phyloP scores from a whole-genome alignment of 2,329 filamentous ascomycete species.

The Scytalidium sp. region DNA sequence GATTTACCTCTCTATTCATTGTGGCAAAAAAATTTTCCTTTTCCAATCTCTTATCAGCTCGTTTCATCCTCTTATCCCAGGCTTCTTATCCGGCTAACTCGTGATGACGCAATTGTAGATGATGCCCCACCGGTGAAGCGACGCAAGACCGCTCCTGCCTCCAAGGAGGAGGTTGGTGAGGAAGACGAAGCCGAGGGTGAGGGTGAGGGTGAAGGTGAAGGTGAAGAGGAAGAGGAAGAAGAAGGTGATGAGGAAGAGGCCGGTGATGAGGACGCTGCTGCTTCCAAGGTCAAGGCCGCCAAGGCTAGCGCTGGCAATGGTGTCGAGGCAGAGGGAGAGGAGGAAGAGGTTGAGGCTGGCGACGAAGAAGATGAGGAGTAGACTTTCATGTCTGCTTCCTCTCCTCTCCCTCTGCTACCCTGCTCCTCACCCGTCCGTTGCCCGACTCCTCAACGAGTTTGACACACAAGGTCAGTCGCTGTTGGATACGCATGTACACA shows the following conservation, averaged over 20 bases:
- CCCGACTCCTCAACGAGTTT: neutral
- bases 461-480: neutral
- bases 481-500: neutral
- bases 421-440: neutral
- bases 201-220: neutral
- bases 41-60: neutral
- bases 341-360: neutral
- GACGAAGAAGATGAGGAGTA: slow-evolving; percentile 1
- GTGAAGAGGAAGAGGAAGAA: neutral
- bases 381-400: neutral
- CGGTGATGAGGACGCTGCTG: neutral
- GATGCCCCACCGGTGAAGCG: slow-evolving; percentile 1
- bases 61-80: neutral
- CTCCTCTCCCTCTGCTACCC: neutral
- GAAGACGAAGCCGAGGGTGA: neutral
- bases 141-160: slow-evolving; percentile 1
- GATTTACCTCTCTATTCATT: no score
- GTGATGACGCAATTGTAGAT: neutral
- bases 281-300: slow-evolving; percentile 2
- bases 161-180: neutral
- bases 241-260: neutral
- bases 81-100: neutral
- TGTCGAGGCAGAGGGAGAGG: neutral
- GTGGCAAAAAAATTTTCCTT: no score
- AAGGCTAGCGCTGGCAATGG: neutral